Percentiles rank a stretch among this genome's conserved stretches.
Evolutionary conservation across 2,329 filamentous ascomycete species (phyloP).

Genomic region (Alternaria gaisen): DNA sequence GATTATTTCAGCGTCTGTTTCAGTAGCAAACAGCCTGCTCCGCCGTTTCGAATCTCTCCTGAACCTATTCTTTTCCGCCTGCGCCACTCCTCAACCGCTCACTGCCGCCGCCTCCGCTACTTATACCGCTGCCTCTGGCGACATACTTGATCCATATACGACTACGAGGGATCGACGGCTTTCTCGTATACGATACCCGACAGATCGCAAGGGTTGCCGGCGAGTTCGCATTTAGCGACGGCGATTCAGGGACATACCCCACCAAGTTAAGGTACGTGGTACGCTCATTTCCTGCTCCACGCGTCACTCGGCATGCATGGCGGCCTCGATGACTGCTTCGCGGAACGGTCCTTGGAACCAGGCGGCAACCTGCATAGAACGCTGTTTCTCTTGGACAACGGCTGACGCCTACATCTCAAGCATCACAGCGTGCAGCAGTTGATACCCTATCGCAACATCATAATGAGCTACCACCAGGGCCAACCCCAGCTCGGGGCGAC

Average conservation of each 20-base stretch:
- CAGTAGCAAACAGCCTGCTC: constrained; percentile 31
- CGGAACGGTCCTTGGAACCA: constrained; percentile 21
- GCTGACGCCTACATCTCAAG: constrained; percentile 38
- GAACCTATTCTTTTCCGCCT: constrained; percentile 12
- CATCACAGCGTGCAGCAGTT: constrained; percentile 16
- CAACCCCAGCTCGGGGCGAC: constrained; percentile 61
- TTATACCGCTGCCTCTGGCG: not conserved
- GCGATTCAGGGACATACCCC: constrained; percentile 35
- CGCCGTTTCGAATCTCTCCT: constrained; percentile 26
- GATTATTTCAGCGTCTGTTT: constrained; percentile 32
- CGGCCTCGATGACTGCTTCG: constrained; percentile 29
- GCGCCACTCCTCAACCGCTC: constrained; percentile 22
- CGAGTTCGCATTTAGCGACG: constrained; percentile 26
- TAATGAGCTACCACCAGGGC: constrained; percentile 50
- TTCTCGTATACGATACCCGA: constrained; percentile 22
- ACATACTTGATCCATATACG: constrained; percentile 12
- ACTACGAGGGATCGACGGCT: constrained; percentile 9
- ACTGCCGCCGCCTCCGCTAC: constrained; percentile 17
- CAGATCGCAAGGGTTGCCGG: constrained; percentile 22
- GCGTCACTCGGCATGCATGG: constrained; percentile 34
- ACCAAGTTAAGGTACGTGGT: constrained; percentile 29
- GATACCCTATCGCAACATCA: constrained; percentile 20
- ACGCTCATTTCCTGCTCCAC: constrained; percentile 33
- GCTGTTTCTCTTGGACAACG: constrained; percentile 32
- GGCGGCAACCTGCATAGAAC: constrained; percentile 23